phyloP scores from a whole-genome alignment of 495 filamentous ascomycete species.

The Penicillium alfredii region DNA sequence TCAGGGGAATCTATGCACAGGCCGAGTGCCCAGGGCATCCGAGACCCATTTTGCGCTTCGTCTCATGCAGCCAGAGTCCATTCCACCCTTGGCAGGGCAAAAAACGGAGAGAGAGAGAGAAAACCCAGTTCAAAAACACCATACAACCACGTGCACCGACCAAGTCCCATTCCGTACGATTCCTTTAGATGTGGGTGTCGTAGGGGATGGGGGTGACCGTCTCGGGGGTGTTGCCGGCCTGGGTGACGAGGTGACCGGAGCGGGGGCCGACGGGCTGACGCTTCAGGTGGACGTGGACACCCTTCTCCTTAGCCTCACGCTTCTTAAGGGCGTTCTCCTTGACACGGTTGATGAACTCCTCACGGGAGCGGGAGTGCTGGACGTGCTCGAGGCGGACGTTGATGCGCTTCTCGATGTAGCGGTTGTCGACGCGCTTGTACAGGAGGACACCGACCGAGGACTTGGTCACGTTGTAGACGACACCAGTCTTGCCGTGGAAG shows the following conservation, averaged over 20 bases:
- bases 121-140: conserved; percentile 42
- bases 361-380: conserved; percentile 82
- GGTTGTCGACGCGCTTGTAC: conserved; percentile 96
- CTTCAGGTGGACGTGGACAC: conserved; percentile 83
- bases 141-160: conserved; percentile 39
- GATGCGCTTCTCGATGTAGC: conserved; percentile 99
- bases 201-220: conserved; percentile 87
- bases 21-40: conserved; percentile 38
- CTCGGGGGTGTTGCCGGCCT: conserved; percentile 76
- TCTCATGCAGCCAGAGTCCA: conserved; percentile 38
- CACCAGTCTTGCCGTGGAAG: conserved; percentile 97
- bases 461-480: conserved; percentile 98
- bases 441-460: conserved; percentile 92
- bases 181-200: conserved; percentile 92
- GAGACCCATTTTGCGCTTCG: conserved; percentile 38
- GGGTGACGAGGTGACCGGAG: conserved; percentile 67
- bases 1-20: conserved; percentile 50
- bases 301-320: conserved; percentile 85
- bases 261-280: conserved; percentile 76
- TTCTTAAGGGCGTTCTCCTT: conserved; percentile 91
- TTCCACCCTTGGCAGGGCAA: conserved; percentile 19
- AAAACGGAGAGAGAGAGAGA: conserved; percentile 21
- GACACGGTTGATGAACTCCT: conserved; percentile 92
- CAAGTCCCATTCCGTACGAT: conserved; percentile 26
- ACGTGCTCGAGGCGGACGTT: conserved; percentile 98